Evolutionary conservation across 345 rosid genomes (phyloP), one percentile per base, ranked within the genome.

Genomic region (Ceriops decandra): DNA sequence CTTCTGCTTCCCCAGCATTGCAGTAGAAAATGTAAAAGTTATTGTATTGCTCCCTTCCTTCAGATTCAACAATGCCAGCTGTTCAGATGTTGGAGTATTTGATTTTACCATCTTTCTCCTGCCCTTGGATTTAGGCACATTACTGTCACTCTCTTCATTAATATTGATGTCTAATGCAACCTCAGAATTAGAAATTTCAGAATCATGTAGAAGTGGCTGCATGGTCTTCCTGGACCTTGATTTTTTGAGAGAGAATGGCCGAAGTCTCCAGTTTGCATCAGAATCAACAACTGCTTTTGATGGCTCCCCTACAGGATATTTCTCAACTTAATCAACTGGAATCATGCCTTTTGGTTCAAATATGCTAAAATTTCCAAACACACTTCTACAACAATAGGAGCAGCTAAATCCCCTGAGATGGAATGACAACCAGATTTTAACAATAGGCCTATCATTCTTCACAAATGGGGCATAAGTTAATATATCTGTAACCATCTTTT

Each of bases 1-100:
- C 96, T 85, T 85, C 82, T 95, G 99, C 67, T 80, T 83, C 73
- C 99, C 98, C 60, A 91, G 85, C 97, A 95, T 87, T 59, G 90
- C 69, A 64, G 97, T 95, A 74, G 86, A 90, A 84, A 95, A 91
- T 54, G 93, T 88, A 77, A 95, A 95, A 76, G 83, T 84, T 68
- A 95, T 80, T 9, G 74, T 57, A 80, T 95, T 95, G 72, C 84
- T 79, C 52, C 97, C 99, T 60, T 88, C 90, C 80, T 84, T 87
- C 74, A 95, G 81, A 78, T 91, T 80, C 78, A 95, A 77, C 20
- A 88, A 90, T 32, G 92, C 86, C 79, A 95, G 79, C 74, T 91
- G 89, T 72, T 95, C 88, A 27, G 99, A 95, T 67, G 96, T 91
- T 33, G 99, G 99, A 59, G 85, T 83, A 24, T 71, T 73, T 53